phyloP scores from a whole-genome alignment of 108 stramenopile genomes.

The Hondaea fermentalgiana region DNA sequence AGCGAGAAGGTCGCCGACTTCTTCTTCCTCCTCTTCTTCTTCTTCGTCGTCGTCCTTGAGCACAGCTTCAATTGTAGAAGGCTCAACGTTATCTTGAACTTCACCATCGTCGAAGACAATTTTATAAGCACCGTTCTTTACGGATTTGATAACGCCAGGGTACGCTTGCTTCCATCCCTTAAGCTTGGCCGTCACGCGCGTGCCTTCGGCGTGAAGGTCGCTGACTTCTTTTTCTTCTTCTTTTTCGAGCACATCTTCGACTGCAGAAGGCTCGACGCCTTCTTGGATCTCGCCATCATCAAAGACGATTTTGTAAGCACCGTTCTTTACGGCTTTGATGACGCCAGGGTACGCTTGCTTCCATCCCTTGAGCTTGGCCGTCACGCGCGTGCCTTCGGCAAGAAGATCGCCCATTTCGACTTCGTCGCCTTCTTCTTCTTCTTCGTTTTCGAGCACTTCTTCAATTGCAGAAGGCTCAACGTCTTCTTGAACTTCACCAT shows the following conservation, averaged over 20 bases:
- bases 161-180: neutral
- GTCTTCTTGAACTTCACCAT: neutral
- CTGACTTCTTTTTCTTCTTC: too few relatives aligned
- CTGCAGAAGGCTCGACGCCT: too few relatives aligned
- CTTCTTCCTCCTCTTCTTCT: too few relatives aligned
- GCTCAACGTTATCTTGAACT: neutral
- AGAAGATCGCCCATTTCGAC: neutral
- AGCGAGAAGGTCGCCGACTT: neutral
- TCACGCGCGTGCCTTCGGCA: neutral
- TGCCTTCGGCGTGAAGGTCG: neutral
- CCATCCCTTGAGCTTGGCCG: neutral
- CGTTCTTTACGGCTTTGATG: neutral
- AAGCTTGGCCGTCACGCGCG: neutral
- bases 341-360: neutral
- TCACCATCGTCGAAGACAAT: neutral
- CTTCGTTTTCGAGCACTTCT: neutral
- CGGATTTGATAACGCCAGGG: neutral
- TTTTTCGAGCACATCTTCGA: too few relatives aligned
- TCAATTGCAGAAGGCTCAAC: neutral
- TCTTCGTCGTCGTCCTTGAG: neutral
- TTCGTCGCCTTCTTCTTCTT: neutral
- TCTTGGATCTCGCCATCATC: neutral
- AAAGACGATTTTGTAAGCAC: neutral
- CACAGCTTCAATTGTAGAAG: neutral
- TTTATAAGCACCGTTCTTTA: neutral